Evolutionary conservation across 2,329 filamentous ascomycete species (phyloP).

Genomic region (Clathrospora elynae): DNA sequence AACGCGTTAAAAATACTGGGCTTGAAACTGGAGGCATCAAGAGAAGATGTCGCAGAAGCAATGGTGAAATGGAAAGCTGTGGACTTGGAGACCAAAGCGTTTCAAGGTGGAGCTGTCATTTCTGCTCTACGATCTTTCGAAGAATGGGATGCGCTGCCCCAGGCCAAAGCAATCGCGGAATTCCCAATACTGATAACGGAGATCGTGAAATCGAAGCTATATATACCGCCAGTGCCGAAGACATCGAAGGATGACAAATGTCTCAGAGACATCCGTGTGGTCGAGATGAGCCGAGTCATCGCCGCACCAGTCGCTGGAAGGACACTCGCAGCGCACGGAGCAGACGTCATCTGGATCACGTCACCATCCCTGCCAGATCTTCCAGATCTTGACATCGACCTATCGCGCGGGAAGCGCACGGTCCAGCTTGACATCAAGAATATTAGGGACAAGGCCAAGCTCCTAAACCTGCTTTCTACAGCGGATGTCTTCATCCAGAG

Average conservation of each 20-base stretch:
- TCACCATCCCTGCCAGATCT: conserved; percentile 52
- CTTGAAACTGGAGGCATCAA: conserved; percentile 40
- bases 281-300: conserved; percentile 52
- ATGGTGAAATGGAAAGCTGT: conserved; percentile 51
- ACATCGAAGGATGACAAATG: conserved; percentile 29
- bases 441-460: conserved; percentile 47
- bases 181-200: conserved; percentile 55
- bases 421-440: conserved; percentile 56
- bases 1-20: conserved; percentile 54
- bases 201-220: conserved; percentile 28
- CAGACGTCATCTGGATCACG: conserved; percentile 55
- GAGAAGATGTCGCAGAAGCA: conserved; percentile 49
- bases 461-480: conserved; percentile 53
- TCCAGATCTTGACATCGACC: conserved; percentile 48
- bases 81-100: conserved; percentile 57
- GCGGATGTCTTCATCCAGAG: conserved; percentile 62
- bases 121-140: conserved; percentile 57
- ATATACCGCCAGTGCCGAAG: conserved; percentile 5
- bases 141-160: conserved; percentile 59
- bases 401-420: conserved; percentile 57
- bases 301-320: conserved; percentile 53
- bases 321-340: conserved; percentile 53
- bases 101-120: conserved; percentile 52
- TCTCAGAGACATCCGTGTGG: conserved; percentile 50
- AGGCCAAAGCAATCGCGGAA: conserved; percentile 52